These are phyloP conservation scores for Otatea glauca DNA, from an alignment of 176 grass and related monocot species.

Conservation along the genomic window DNA sequence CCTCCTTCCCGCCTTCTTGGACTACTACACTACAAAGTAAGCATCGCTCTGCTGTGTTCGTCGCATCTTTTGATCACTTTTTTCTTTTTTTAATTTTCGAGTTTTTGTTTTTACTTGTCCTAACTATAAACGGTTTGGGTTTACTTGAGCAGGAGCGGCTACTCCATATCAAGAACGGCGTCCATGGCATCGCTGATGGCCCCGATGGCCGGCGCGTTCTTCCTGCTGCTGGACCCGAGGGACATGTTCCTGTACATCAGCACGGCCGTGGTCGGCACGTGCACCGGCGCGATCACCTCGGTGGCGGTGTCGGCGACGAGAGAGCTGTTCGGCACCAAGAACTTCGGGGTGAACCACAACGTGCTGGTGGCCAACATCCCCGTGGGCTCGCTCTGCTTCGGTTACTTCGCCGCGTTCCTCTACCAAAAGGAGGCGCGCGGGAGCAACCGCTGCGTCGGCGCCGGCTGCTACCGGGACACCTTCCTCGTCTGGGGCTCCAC, in stretches of 20 bases:
- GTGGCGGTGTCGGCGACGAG: slow-evolving; percentile 80
- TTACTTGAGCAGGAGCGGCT: slow-evolving; percentile 54
- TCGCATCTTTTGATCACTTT: background rate
- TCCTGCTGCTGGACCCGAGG: slow-evolving; percentile 64
- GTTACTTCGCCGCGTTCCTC: slow-evolving; percentile 75
- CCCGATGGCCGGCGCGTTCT: slow-evolving; percentile 77
- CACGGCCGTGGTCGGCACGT: slow-evolving; percentile 79
- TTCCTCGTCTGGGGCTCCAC: slow-evolving; percentile 76
- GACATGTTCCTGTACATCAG: slow-evolving; percentile 61
- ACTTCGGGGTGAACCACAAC: slow-evolving; percentile 99
- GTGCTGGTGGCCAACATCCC: slow-evolving; percentile 91
- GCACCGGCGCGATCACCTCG: slow-evolving; percentile 92
- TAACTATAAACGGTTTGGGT: background rate
- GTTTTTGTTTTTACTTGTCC: background rate
- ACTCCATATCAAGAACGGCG: slow-evolving; percentile 64
- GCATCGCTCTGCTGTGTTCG: background rate
- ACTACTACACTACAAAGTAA: slow-evolving; percentile 93
- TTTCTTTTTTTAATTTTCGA: background rate
- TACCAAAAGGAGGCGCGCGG: slow-evolving; percentile 66
- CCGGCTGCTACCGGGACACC: slow-evolving; percentile 65
- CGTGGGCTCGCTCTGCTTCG: slow-evolving; percentile 84
- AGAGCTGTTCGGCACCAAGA: slow-evolving; percentile 84
- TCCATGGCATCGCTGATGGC: slow-evolving; percentile 91
- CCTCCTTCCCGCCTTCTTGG: slow-evolving; percentile 83
- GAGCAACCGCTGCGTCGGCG: slow-evolving; percentile 56